Evolutionary conservation across 1,284 basidiomycete species (phyloP), one percentile per base, ranked within the genome.

Genomic region (Sparassis latifolia): DNA sequence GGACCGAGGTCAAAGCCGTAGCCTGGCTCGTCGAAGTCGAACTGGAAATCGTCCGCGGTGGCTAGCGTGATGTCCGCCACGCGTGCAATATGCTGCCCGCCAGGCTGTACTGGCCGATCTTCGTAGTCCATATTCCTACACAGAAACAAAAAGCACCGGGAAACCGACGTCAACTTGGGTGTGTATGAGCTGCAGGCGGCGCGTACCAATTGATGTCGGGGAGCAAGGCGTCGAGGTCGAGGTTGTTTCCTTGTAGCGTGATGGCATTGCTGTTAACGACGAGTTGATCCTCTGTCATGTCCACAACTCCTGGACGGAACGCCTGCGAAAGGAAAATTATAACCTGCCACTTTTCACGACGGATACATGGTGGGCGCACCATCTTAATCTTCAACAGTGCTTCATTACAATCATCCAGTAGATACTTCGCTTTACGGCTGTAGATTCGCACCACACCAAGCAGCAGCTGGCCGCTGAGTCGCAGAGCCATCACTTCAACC

Each of bases 361-460:
- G 37, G 42, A 58, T 57, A 20, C 20, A 20, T 20, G 20, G n/a
- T 38, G 10, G 33, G 52, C 70, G 35, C 52, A 91, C 93, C 84
- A 97, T 89, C 67, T 96, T 96, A 53, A 99, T 96, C 68, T 95
- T 94, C 48, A 95, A 72, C 51, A 98, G 73, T 0, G 95, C 93
- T 66, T 99, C 97, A 61, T 96, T 96, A 67, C 95, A 98, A 67
- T 99, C 96, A 63, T 99, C 96, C 58, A 97, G 74, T 2, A 99
- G 79, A 70, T 99, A 99, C 65, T 97, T 97, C 28, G 94, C 92
- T 69, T 99, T 97, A 45, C 96, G 80, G 62, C 93, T 95, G 71
- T 99, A 98, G 64, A 99, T 98, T 53, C 97, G 83, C 46, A 95
- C 93, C 49, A 99, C 94, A 62, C 96, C 96, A 39, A 99, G 82